These are phyloP conservation scores for Claviceps lovelessii DNA, from an alignment of 2,329 filamentous ascomycete species.

Conservation along the genomic window DNA sequence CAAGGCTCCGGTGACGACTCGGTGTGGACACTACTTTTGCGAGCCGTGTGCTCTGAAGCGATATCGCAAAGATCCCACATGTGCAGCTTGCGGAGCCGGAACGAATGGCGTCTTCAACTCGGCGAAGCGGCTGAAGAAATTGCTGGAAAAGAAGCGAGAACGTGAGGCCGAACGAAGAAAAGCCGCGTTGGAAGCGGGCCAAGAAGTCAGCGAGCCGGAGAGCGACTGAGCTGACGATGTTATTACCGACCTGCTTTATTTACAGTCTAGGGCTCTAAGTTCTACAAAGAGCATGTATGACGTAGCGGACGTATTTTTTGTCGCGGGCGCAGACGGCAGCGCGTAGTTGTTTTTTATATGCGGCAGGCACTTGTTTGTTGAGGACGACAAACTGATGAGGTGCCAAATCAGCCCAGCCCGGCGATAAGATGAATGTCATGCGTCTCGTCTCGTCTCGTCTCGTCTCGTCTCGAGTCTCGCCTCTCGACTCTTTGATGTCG, in stretches of 20 bases:
- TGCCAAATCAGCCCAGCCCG: too few species aligned
- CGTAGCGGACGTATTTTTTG: too few species aligned
- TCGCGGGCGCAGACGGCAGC: too few species aligned
- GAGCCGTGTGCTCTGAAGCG: conserved; percentile 74
- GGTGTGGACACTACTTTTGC: conserved; percentile 94
- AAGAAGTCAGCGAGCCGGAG: conserved; percentile 33
- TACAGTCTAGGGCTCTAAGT: background rate
- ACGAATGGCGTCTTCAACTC: conserved; percentile 84
- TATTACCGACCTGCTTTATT: too few species aligned
- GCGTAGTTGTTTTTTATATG: too few species aligned
- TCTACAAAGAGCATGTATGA: background rate
- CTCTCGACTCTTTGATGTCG: too few species aligned
- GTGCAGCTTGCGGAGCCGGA: conserved; percentile 70
- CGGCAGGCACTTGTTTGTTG: too few species aligned
- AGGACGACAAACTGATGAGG: too few species aligned
- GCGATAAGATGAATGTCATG: too few species aligned
- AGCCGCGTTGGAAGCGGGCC: conserved; percentile 35
- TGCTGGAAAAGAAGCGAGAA: conserved; percentile 60
- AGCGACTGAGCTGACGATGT: conserved; percentile 8
- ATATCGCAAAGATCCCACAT: conserved; percentile 75
- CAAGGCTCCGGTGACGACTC: conserved; percentile 67
- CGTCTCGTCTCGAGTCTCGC: too few species aligned
- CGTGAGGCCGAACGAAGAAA: conserved; percentile 43
- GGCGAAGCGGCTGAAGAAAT: conserved; percentile 66
- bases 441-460: too few species aligned